phyloP scores from a whole-genome alignment of 2,329 filamentous ascomycete species.

The Cytospora leucostoma region DNA sequence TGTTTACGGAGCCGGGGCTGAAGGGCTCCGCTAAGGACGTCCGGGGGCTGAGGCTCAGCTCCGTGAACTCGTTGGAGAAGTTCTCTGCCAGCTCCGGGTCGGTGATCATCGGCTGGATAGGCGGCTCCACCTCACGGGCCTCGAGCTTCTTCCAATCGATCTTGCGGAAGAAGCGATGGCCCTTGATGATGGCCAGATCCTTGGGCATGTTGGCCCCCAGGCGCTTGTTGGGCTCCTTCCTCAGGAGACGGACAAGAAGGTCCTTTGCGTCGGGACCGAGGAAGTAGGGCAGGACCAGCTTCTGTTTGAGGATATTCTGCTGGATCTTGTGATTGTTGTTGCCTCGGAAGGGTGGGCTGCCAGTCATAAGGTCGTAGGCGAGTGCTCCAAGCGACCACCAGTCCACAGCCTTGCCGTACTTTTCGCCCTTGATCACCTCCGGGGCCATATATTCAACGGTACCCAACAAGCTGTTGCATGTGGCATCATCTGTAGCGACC shows the following conservation, averaged over 20 bases:
- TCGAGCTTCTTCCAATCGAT: constrained; percentile 93
- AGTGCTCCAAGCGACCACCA: constrained; percentile 98
- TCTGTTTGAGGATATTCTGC: constrained; percentile 93
- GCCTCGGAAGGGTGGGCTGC: constrained; percentile 85
- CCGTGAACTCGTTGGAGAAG: constrained; percentile 90
- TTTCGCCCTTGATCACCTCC: constrained; percentile 83
- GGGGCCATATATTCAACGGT: constrained; percentile 99
- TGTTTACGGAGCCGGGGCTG: constrained; percentile 38
- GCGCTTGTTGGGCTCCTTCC: constrained; percentile 89
- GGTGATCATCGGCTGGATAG: constrained; percentile 90
- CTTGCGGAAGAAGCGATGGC: constrained; percentile 93
- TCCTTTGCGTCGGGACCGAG: constrained; percentile 91
- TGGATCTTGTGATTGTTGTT: constrained; percentile 94
- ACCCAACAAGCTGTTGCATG: constrained; percentile 86
- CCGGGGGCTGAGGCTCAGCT: constrained; percentile 73
- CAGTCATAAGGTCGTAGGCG: constrained; percentile 89
- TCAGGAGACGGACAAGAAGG: constrained; percentile 81
- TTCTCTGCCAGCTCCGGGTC: constrained; percentile 97
- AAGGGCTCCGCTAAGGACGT: constrained; percentile 39
- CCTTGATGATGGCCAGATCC: constrained; percentile 82
- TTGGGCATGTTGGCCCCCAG: constrained; percentile 87
- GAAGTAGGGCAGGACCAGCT: constrained; percentile 86
- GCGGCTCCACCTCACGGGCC: constrained; percentile 78
- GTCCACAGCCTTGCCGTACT: constrained; percentile 93
- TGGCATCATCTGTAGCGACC: constrained; percentile 73